Conservation (phyloP, 2,329 filamentous ascomycete species). For the Hypoxylon rubiginosum region DNA sequence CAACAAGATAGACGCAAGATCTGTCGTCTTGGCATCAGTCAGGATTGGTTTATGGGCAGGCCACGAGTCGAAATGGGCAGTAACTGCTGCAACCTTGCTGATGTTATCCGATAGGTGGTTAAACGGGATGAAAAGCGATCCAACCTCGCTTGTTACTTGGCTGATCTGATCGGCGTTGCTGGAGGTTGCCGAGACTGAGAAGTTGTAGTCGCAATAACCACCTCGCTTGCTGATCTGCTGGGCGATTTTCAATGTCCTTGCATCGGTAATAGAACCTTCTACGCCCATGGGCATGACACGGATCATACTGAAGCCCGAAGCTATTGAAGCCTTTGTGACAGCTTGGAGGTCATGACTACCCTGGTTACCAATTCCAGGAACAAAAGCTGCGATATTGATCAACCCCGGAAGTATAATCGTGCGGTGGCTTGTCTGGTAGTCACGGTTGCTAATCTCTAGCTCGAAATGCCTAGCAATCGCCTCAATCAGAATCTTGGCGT, state of each 20-base stretch:
- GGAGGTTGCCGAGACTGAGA: slow-evolving; percentile 81
- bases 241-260: slow-evolving; percentile 76
- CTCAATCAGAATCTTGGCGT: slow-evolving; percentile 96
- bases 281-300: slow-evolving; percentile 82
- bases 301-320: slow-evolving; percentile 84
- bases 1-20: slow-evolving; percentile 83
- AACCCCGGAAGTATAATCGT: slow-evolving; percentile 80
- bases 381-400: slow-evolving; percentile 84
- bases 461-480: slow-evolving; percentile 91
- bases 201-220: slow-evolving; percentile 83
- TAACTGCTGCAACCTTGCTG: slow-evolving; percentile 84
- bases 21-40: slow-evolving; percentile 84
- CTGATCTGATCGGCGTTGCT: slow-evolving; percentile 81
- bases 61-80: slow-evolving; percentile 83
- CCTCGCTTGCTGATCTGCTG: slow-evolving; percentile 78
- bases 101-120: slow-evolving; percentile 86
- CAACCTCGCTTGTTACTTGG: slow-evolving; percentile 78
- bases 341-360: slow-evolving; percentile 76
- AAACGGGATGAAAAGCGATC: slow-evolving; percentile 86
- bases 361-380: slow-evolving; percentile 76
- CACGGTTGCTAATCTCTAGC: slow-evolving; percentile 83
- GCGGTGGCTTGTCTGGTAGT: slow-evolving; percentile 91
- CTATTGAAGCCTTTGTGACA: slow-evolving; percentile 80
- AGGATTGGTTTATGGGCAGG: slow-evolving; percentile 83
- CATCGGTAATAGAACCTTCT: slow-evolving; percentile 79